Base-by-base conservation (phyloP, 768 basidiomycete genomes). In the Cubamyces sp. region DNA sequence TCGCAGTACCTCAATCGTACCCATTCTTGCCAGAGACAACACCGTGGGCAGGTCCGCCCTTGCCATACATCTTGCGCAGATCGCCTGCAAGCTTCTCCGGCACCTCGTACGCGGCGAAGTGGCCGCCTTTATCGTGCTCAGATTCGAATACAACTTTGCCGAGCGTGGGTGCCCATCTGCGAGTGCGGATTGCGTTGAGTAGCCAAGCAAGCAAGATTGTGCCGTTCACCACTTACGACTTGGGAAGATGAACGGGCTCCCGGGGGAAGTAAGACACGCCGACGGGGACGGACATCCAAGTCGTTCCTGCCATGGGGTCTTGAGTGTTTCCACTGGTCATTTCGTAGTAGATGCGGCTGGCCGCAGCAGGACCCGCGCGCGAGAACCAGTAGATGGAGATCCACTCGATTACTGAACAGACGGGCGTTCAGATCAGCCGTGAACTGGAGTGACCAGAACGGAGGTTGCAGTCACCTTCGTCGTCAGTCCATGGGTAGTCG, bases 401-500 rank as follows among this genome's bases (percentile, higher is more conserved):
- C 75, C 76, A 77, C 0, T 74, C 74, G 2, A 76, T 57, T 1
- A 77, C 75, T 76, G 46, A 5, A n/a, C 16, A 11, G 2, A 19
- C 4, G 0, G 16, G 23, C 1, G 18, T 21, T 16, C 23, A 34
- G 51, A 26, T 47, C 30, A 37, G 23, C 11, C 3, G 34, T 15
- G 14, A 52, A 6, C 6, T 19, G 9, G 16, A 52, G 14, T 7
- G 47, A 12, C 52, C 15, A 30, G 23, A 21, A 6, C 41, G 19
- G 3, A 23, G 25, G 28, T 23, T 2, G 6, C 16, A 16, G 69
- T 1, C n/a, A 81, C 86, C 76, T 73, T 86, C 83, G 26, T 87
- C 85, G 49, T 84, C 82, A 12, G 76, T 75, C 85, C 85, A 87
- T 0, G 77, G 77, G 69, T 87, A 86, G 1, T 68, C 63, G 64